phyloP scores from a whole-genome alignment of 2,329 filamentous ascomycete genomes.

The Lojkania enalia region DNA sequence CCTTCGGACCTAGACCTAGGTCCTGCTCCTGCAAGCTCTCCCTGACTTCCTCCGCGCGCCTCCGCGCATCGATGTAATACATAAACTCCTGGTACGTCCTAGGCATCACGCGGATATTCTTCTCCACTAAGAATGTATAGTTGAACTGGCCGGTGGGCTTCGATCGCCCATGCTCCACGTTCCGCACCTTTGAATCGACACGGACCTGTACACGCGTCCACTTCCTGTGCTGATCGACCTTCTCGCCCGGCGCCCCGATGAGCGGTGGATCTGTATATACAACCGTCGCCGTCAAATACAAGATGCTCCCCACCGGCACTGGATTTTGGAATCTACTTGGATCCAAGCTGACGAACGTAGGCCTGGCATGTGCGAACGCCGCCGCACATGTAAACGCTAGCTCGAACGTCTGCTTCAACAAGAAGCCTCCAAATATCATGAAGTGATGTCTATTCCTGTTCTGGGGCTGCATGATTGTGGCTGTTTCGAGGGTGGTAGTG shows the following conservation, averaged over 20 bases:
- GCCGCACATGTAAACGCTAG: conserved; percentile 75
- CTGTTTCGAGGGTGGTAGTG: conserved; percentile 64
- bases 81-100: conserved; percentile 66
- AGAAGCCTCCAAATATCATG: conserved; percentile 78
- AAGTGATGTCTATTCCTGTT: conserved; percentile 71
- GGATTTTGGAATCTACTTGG: conserved; percentile 76
- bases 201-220: conserved; percentile 70
- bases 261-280: conserved; percentile 69
- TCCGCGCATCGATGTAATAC: conserved; percentile 65
- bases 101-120: conserved; percentile 68
- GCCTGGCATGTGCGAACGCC: conserved; percentile 68
- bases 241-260: conserved; percentile 45
- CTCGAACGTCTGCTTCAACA: conserved; percentile 75
- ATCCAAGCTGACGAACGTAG: conserved; percentile 72
- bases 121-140: conserved; percentile 71
- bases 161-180: conserved; percentile 70
- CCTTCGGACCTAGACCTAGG: conserved; percentile 31
- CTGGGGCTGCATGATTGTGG: conserved; percentile 76
- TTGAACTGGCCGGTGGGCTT: conserved; percentile 75
- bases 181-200: conserved; percentile 71
- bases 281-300: conserved; percentile 73
- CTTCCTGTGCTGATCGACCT: conserved; percentile 36
- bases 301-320: conserved; percentile 72
- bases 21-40: conserved; percentile 34
- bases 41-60: conserved; percentile 57